A percentile compares a stretch with the other conserved stretches of the same genome.
These are phyloP conservation scores for Auricularia cornea DNA, from an alignment of 768 basidiomycete species.

Conservation along the genomic window DNA sequence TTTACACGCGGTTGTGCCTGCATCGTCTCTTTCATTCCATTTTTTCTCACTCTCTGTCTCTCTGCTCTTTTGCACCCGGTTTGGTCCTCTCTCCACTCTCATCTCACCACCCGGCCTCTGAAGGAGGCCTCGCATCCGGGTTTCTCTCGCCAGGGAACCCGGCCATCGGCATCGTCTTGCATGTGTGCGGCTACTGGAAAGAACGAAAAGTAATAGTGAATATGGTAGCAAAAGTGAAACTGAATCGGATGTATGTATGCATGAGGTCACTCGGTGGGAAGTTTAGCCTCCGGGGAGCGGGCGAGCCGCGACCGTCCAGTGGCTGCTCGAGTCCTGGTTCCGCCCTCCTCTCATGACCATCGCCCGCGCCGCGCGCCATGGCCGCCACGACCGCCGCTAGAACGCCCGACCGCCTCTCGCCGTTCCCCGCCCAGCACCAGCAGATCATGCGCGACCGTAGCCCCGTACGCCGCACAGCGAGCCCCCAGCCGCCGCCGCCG, in stretches of 20 bases:
- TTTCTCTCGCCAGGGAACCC: background rate
- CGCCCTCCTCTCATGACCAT: background rate
- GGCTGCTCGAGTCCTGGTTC: background rate
- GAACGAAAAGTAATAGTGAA: background rate
- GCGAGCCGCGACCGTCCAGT: no score
- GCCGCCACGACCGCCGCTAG: background rate
- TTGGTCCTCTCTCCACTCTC: constrained; percentile 38
- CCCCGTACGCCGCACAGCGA: background rate
- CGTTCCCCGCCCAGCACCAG: background rate
- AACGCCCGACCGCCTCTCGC: background rate
- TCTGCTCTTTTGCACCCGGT: constrained; percentile 20
- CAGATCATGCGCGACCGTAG: background rate
- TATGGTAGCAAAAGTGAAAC: no score
- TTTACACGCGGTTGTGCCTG: background rate
- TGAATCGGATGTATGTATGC: no score
- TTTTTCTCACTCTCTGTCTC: background rate
- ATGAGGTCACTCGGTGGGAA: no score
- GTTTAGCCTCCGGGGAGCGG: no score
- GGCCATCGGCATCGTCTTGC: background rate
- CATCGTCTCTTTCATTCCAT: no score
- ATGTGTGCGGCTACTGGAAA: background rate
- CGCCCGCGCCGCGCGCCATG: background rate
- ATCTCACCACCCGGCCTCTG: constrained; percentile 6
- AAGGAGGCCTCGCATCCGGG: background rate
- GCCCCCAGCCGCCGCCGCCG: background rate